A percentile compares a stretch with the other conserved stretches of the same genome.
Evolutionary conservation across 2,329 filamentous ascomycete species (phyloP).

Genomic region (Cladosporium sp.): DNA sequence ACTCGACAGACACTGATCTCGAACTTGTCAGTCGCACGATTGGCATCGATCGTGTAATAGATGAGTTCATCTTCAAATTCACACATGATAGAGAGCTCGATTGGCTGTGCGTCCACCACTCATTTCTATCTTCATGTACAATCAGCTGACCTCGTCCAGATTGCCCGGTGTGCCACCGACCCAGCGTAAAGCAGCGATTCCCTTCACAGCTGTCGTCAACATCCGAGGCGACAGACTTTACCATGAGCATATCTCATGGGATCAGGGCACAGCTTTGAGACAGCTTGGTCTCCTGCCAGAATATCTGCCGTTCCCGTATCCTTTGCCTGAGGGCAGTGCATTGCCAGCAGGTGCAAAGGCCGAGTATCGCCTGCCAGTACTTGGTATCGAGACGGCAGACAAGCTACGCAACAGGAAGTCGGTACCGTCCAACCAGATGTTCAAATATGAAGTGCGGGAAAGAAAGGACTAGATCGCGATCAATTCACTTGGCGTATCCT

Average conservation of each 20-base stretch:
- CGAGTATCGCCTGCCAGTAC: constrained; percentile 63
- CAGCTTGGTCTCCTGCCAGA: constrained; percentile 66
- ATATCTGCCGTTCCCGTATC: constrained; percentile 54
- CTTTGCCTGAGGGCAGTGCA: constrained; percentile 26
- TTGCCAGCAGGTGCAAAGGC: constrained; percentile 15
- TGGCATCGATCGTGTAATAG: constrained; percentile 69
- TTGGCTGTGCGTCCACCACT: constrained; percentile 60
- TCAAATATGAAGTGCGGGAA: constrained; percentile 36
- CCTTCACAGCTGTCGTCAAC: constrained; percentile 66
- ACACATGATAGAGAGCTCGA: constrained; percentile 65
- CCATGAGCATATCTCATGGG: constrained; percentile 72
- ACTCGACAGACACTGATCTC: constrained; percentile 65
- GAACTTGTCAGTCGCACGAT: constrained; percentile 72
- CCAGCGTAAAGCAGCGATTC: constrained; percentile 54
- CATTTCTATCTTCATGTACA: background rate
- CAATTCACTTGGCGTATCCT: background rate
- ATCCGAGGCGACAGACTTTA: constrained; percentile 67
- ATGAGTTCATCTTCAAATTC: constrained; percentile 67
- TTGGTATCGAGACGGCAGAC: constrained; percentile 54
- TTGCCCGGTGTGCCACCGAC: constrained; percentile 63
- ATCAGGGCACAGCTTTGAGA: constrained; percentile 62
- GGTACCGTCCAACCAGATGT: constrained; percentile 59
- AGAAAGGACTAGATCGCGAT: constrained; percentile 24
- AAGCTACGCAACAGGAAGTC: constrained; percentile 54
- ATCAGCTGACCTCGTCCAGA: constrained; percentile 35